Evolutionary conservation across 495 filamentous ascomycete species (phyloP).

Genomic region (Symbiotaphrina buchneri): DNA sequence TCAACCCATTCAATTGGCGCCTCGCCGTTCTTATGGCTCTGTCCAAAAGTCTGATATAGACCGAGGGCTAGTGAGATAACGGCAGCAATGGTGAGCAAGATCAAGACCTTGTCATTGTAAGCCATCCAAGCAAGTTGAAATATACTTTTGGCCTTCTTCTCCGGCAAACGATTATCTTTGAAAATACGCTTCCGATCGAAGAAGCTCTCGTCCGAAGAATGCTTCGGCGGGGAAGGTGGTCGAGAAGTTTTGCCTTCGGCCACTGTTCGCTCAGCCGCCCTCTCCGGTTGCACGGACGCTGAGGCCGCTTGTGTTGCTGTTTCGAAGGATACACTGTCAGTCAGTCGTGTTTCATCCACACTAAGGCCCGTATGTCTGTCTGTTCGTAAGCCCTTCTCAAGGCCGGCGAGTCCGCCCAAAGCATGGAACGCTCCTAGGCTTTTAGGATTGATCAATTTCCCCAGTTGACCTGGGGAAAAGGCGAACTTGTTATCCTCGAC

Average conservation of each 20-base stretch:
- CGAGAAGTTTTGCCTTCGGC: not conserved
- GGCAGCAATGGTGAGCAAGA: slow-evolving; percentile 58
- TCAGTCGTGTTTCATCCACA: slow-evolving; percentile 43
- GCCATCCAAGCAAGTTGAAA: slow-evolving; percentile 60
- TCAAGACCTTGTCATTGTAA: slow-evolving; percentile 65
- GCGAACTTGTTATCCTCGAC: slow-evolving; percentile 63
- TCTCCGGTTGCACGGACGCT: not conserved
- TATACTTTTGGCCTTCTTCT: slow-evolving; percentile 48
- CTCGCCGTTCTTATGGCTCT: slow-evolving; percentile 9
- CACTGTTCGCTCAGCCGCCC: not conserved
- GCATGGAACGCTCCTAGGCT: slow-evolving; percentile 55
- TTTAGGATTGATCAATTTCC: slow-evolving; percentile 65
- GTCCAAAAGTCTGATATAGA: slow-evolving; percentile 36
- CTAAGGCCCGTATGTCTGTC: slow-evolving; percentile 46
- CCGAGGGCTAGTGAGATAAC: slow-evolving; percentile 68
- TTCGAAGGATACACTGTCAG: slow-evolving; percentile 48
- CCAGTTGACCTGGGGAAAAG: slow-evolving; percentile 60
- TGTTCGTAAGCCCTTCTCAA: slow-evolving; percentile 58
- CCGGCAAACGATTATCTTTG: slow-evolving; percentile 45
- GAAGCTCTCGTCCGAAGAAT: slow-evolving; percentile 17
- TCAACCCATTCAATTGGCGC: slow-evolving; percentile 20
- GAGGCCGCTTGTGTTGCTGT: slow-evolving; percentile 20
- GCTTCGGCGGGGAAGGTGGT: slow-evolving; percentile 8
- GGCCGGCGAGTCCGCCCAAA: slow-evolving; percentile 49
- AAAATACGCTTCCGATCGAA: slow-evolving; percentile 46